A percentile compares a stretch with the other conserved stretches of the same genome.
These are phyloP conservation scores for Trypanosoma platydactyli DNA, from an alignment of 208 protist genomes.

Conservation along the genomic window DNA sequence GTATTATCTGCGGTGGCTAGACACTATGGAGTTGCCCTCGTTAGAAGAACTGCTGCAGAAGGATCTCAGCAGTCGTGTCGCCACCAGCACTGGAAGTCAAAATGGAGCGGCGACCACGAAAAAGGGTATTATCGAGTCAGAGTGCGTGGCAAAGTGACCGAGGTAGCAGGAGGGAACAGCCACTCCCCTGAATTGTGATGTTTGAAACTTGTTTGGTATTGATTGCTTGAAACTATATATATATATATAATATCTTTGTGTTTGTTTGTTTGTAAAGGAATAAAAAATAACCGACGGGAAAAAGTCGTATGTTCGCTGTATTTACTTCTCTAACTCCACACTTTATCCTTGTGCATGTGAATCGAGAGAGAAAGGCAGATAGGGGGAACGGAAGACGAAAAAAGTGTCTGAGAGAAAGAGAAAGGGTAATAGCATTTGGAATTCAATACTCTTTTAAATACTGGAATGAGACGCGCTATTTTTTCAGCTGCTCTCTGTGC, in stretches of 20 bases:
- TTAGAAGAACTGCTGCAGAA: conserved; percentile 47
- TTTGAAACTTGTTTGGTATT: no score
- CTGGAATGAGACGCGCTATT: conserved; percentile 34
- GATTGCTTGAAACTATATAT: no score
- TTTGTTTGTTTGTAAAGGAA: no score
- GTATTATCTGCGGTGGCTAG: conserved; percentile 59
- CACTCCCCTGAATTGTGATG: no score
- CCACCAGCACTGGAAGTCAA: conserved; percentile 1
- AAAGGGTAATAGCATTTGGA: no score
- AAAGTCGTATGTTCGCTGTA: no score
- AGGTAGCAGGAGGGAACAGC: not conserved
- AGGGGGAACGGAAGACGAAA: conserved; percentile 5
- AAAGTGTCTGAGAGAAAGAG: not conserved
- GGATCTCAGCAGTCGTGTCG: conserved; percentile 17
- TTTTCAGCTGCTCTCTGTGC: conserved; percentile 10
- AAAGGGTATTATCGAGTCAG: not conserved
- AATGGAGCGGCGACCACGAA: not conserved
- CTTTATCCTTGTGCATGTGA: no score
- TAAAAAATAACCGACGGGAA: no score
- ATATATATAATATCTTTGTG: no score
- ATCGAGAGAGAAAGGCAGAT: not conserved
- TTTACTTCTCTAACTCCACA: no score
- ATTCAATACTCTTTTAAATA: not conserved
- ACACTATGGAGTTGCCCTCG: conserved; percentile 40
- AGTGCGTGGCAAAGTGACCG: not conserved